These are phyloP conservation scores for Xenoacremonium recifei DNA, from an alignment of 2,329 filamentous ascomycete genomes.

Conservation along the genomic window DNA sequence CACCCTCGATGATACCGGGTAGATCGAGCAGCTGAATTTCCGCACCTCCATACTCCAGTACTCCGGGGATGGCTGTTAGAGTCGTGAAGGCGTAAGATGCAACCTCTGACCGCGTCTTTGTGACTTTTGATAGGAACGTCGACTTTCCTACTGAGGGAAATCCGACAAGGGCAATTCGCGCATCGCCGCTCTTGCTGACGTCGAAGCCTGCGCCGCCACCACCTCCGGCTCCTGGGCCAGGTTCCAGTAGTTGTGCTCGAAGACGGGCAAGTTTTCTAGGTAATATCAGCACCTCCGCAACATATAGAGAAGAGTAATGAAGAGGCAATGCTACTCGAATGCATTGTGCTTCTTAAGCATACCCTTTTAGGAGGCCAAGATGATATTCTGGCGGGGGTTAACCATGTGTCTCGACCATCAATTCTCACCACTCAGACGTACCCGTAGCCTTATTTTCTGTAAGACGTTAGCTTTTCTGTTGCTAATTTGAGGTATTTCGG, in stretches of 20 bases:
- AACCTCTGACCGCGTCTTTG: slow-evolving; percentile 94
- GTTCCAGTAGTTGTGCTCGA: slow-evolving; percentile 90
- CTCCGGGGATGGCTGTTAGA: slow-evolving; percentile 92
- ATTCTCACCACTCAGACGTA: slow-evolving; percentile 46
- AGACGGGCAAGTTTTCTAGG: slow-evolving; percentile 89
- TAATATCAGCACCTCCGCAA: too few relatives aligned
- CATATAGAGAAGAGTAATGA: too few relatives aligned
- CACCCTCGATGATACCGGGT: slow-evolving; percentile 97
- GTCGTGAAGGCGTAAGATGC: slow-evolving; percentile 98
- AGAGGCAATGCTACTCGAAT: neutral
- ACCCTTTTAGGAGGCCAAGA: slow-evolving; percentile 96
- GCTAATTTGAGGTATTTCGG: neutral
- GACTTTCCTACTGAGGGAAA: slow-evolving; percentile 99
- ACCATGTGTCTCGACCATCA: slow-evolving; percentile 6
- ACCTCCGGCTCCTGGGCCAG: slow-evolving; percentile 73
- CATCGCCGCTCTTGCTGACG: slow-evolving; percentile 95
- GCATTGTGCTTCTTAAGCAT: slow-evolving; percentile 25
- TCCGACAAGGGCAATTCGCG: slow-evolving; percentile 94
- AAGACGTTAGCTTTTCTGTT: slow-evolving; percentile 26
- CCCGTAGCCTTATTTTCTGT: slow-evolving; percentile 98
- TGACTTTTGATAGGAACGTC: slow-evolving; percentile 97
- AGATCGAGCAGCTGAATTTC: slow-evolving; percentile 98
- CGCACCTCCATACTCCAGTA: slow-evolving; percentile 94
- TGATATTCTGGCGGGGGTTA: slow-evolving; percentile 75
- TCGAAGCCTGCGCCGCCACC: slow-evolving; percentile 84